Conservation (phyloP, 768 basidiomycete species). For the Candolleomyces aberdarensis region DNA sequence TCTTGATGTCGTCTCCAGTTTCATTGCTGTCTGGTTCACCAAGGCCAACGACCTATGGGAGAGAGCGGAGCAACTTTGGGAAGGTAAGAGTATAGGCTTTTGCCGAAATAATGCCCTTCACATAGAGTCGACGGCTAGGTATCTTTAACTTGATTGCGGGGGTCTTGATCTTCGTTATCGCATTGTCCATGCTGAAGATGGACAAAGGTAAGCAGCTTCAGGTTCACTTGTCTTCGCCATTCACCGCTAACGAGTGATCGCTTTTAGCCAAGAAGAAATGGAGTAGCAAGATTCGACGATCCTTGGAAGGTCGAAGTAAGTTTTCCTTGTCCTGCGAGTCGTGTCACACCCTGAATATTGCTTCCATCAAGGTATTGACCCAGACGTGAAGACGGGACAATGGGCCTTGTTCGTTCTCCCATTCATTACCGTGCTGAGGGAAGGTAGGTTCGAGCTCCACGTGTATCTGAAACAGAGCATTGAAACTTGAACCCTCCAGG, state of each 20-base stretch:
- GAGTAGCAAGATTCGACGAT: slow-evolving; percentile 81
- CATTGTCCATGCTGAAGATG: slow-evolving; percentile 91
- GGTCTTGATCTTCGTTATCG: slow-evolving; percentile 91
- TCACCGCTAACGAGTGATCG: neutral
- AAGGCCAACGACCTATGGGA: slow-evolving; percentile 81
- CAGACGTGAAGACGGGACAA: slow-evolving; percentile 55
- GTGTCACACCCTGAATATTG: neutral
- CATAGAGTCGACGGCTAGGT: slow-evolving; percentile 33
- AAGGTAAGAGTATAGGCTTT: slow-evolving; percentile 53
- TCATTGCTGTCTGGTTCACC: slow-evolving; percentile 95
- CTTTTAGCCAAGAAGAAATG: slow-evolving; percentile 80
- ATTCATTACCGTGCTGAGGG: slow-evolving; percentile 87
- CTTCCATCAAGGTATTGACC: slow-evolving; percentile 38
- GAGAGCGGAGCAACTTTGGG: slow-evolving; percentile 87
- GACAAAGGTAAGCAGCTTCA: slow-evolving; percentile 54
- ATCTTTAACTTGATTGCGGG: slow-evolving; percentile 69
- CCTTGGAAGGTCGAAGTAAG: slow-evolving; percentile 64
- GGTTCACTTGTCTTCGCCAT: neutral
- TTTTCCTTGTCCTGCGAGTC: neutral
- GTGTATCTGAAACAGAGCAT: neutral
- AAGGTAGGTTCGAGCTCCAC: slow-evolving; percentile 46
- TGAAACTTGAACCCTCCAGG: slow-evolving; percentile 30
- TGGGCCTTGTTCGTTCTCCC: slow-evolving; percentile 92
- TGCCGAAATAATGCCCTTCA: neutral
- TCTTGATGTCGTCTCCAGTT: slow-evolving; percentile 30